Conservation (phyloP, 2,329 filamentous ascomycete species). For the Cladosporium sp. region DNA sequence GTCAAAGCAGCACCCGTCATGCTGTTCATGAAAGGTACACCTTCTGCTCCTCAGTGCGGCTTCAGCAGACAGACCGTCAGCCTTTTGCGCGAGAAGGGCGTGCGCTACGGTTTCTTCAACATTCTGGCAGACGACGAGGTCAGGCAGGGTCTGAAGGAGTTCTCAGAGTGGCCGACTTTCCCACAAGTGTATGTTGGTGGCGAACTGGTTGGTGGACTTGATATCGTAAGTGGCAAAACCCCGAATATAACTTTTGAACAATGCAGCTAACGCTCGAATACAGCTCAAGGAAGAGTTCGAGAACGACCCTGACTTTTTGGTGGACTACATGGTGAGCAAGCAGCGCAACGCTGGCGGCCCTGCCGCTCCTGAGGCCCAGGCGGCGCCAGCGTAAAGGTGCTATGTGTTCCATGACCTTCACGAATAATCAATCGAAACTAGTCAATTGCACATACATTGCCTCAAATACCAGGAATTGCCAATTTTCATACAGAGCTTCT, state of each 20-base stretch:
- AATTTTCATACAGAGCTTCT: too few species aligned
- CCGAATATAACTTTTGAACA: neutral
- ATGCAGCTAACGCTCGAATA: conserved; percentile 4
- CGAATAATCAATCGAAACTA: neutral
- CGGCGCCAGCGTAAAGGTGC: neutral
- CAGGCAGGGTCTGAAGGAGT: conserved; percentile 91
- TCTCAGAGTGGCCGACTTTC: conserved; percentile 97
- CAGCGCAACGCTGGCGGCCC: conserved; percentile 25
- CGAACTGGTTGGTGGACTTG: conserved; percentile 85
- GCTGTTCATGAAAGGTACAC: conserved; percentile 98
- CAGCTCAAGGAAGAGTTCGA: conserved; percentile 92
- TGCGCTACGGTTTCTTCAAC: conserved; percentile 99
- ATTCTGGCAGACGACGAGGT: conserved; percentile 97
- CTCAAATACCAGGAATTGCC: too few species aligned
- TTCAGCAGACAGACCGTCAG: conserved; percentile 88
- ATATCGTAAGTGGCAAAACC: conserved; percentile 68
- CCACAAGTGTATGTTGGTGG: conserved; percentile 91
- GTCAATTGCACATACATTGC: too few species aligned
- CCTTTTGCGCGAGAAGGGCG: conserved; percentile 79
- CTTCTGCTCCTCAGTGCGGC: conserved; percentile 79
- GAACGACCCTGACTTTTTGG: conserved; percentile 77
- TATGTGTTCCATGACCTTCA: neutral
- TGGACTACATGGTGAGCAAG: conserved; percentile 56
- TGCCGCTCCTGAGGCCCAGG: conserved; percentile 19
- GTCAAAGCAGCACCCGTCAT: conserved; percentile 96